A percentile compares a stretch with the other conserved stretches of the same genome.
Conservation (phyloP, 345 rosid genomes). For the Eucalyptus tenuipes region DNA sequence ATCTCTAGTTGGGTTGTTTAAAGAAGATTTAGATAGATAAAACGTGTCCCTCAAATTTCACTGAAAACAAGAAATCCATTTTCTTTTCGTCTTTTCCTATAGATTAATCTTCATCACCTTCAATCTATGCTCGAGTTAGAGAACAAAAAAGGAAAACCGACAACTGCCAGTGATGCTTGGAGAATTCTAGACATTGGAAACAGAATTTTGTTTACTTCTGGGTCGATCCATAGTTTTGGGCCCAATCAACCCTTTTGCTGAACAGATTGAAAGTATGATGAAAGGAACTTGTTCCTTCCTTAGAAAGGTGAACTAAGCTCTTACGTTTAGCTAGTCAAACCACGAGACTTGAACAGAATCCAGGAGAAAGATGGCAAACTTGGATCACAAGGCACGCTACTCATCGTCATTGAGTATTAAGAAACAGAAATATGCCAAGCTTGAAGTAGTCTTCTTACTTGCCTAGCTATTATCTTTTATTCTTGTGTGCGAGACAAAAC, state of each 20-base stretch:
- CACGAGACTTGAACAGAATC: background rate
- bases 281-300: background rate
- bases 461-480: background rate
- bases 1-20: background rate
- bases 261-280: background rate
- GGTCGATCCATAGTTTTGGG: background rate
- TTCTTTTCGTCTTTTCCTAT: background rate
- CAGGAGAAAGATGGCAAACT: background rate
- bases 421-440: background rate
- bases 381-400: background rate
- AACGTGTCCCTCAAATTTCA: background rate
- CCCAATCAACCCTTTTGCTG: background rate
- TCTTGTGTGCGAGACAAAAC: background rate
- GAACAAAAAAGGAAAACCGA: background rate
- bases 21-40: background rate
- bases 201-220: background rate
- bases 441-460: background rate
- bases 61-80: background rate
- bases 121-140: background rate
- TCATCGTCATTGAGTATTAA: background rate
- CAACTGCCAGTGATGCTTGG: background rate
- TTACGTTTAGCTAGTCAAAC: background rate
- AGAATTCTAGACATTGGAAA: background rate
- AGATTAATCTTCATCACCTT: background rate
- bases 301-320: background rate